Conservation (phyloP, 345 rosid genomes). For the Aquilaria yunnanensis region DNA sequence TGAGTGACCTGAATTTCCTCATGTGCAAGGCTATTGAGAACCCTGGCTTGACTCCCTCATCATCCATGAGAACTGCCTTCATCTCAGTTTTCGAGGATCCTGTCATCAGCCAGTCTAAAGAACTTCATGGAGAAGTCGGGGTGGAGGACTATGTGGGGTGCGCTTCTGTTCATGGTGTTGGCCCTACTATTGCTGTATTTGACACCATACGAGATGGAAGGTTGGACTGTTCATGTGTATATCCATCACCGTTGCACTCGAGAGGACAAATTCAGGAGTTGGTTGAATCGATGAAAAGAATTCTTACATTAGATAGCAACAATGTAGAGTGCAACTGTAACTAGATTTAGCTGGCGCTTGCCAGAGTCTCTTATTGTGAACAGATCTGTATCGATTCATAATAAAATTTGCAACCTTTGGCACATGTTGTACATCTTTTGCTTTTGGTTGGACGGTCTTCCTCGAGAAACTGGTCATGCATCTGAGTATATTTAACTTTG, state of each 20-base stretch:
- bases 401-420: too few relatives aligned
- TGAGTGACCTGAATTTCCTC: conserved; percentile 68
- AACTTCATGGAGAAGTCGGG: conserved; percentile 25
- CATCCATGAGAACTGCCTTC: conserved; percentile 54
- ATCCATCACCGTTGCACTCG: conserved; percentile 72
- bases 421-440: too few relatives aligned
- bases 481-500: too few relatives aligned
- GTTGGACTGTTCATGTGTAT: conserved; percentile 61
- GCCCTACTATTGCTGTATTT: conserved; percentile 58
- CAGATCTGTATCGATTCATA: neutral
- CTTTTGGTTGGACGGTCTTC: too few relatives aligned
- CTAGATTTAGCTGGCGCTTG: neutral
- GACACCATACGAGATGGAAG: conserved; percentile 56
- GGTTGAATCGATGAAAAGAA: conserved; percentile 41
- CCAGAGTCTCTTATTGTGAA: too few relatives aligned
- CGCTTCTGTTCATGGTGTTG: conserved; percentile 64
- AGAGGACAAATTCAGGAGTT: conserved; percentile 62
- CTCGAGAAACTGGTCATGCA: too few relatives aligned
- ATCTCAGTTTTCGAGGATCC: conserved; percentile 69
- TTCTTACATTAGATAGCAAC: conserved; percentile 31
- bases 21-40: conserved; percentile 84
- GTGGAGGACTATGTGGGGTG: conserved; percentile 59
- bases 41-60: conserved; percentile 64
- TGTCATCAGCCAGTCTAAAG: conserved; percentile 26
- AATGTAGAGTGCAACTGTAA: neutral